A percentile compares a stretch with the other conserved stretches of the same genome.
Evolutionary conservation across 2,329 filamentous ascomycete genomes (phyloP).

Genomic region (Pseudogymnoascus sp.): DNA sequence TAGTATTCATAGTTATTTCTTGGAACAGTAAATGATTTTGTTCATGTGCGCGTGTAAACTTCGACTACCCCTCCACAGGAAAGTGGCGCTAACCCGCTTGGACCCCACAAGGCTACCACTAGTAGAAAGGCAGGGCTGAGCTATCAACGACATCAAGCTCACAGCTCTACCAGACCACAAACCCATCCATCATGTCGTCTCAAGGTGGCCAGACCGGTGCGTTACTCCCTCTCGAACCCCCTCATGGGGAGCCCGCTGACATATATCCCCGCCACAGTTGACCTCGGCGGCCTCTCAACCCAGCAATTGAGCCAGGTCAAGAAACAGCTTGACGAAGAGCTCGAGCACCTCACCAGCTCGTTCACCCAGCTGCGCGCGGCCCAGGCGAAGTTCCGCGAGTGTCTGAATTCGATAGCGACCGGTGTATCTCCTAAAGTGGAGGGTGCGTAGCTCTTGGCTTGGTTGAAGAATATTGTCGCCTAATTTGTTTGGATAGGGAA

Average conservation of each 20-base stretch:
- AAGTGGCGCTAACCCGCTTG: constrained; percentile 2
- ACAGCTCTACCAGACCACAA: constrained; percentile 2
- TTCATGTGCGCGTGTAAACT: neutral
- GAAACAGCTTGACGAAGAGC: constrained; percentile 91
- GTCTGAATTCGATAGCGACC: constrained; percentile 66
- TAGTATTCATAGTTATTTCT: neutral
- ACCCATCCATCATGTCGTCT: constrained; percentile 9
- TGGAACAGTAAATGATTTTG: neutral
- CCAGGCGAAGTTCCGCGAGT: constrained; percentile 88
- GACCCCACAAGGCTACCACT: constrained; percentile 10
- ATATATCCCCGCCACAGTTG: constrained; percentile 37
- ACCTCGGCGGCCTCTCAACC: constrained; percentile 70
- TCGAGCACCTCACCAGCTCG: constrained; percentile 86
- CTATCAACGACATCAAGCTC: neutral
- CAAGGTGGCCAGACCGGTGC: constrained; percentile 3
- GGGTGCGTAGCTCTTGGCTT: constrained; percentile 30
- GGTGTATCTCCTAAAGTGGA: constrained; percentile 41
- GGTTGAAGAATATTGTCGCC: neutral
- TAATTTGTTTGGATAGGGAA: constrained; percentile 31
- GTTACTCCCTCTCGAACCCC: neutral
- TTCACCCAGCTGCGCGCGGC: constrained; percentile 86
- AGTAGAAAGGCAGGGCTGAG: constrained; percentile 10
- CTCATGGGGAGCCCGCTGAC: neutral
- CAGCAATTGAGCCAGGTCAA: constrained; percentile 88
- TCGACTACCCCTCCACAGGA: neutral